phyloP scores from a whole-genome alignment of 1,284 basidiomycete genomes.

The Coriolopsis trogii region DNA sequence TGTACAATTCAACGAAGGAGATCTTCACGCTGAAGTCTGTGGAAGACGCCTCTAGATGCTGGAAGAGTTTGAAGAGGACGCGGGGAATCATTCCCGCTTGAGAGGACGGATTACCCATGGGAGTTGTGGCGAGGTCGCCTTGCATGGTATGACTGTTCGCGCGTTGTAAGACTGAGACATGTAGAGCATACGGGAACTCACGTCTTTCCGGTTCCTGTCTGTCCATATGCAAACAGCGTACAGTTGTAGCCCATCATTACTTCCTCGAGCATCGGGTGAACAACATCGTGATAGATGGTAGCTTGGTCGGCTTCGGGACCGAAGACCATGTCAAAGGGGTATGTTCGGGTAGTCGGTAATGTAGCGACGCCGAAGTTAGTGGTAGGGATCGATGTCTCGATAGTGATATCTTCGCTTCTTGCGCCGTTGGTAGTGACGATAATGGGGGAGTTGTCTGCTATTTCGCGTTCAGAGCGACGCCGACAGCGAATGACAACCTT shows the following conservation, averaged over 20 bases:
- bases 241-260: constrained; percentile 97
- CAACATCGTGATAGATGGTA: constrained; percentile 93
- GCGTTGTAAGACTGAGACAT: not conserved
- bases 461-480: constrained; percentile 80
- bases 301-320: constrained; percentile 97
- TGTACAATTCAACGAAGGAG: constrained; percentile 97
- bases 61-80: constrained; percentile 90
- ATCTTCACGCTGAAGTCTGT: constrained; percentile 93
- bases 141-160: constrained; percentile 88
- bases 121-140: constrained; percentile 82
- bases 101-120: constrained; percentile 85
- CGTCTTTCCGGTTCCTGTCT: constrained; percentile 99
- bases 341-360: constrained; percentile 75
- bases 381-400: constrained; percentile 72
- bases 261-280: constrained; percentile 90
- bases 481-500: constrained; percentile 92
- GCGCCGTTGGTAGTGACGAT: constrained; percentile 80
- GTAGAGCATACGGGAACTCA: constrained; percentile 47
- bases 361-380: constrained; percentile 70
- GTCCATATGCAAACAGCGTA: constrained; percentile 98
- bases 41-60: constrained; percentile 77
- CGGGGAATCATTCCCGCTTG: constrained; percentile 99
- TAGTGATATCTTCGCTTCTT: constrained; percentile 73
- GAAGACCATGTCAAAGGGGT: constrained; percentile 92
- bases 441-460: constrained; percentile 79